phyloP scores from a whole-genome alignment of 2,329 filamentous ascomycete genomes.

The Phoma sp. region DNA sequence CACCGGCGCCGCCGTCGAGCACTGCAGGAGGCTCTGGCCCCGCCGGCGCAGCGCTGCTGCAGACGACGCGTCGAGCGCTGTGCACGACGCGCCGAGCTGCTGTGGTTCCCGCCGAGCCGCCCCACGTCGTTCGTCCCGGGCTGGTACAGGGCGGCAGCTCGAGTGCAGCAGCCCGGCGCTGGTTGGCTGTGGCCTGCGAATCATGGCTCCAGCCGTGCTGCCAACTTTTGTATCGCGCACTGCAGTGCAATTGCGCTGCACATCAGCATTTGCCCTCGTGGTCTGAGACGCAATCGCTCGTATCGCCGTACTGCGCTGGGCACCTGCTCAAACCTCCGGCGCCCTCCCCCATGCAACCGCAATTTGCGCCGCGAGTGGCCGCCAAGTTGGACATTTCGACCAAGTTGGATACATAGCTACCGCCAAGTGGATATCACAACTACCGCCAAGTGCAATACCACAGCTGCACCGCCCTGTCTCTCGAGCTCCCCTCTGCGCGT shows the following conservation, averaged over 20 bases:
- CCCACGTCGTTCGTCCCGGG: slow-evolving; percentile 8
- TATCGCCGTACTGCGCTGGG: slow-evolving; percentile 5
- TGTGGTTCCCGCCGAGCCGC: slow-evolving; percentile 8
- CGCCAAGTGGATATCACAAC: too few relatives aligned
- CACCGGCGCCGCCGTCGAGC: slow-evolving; percentile 2
- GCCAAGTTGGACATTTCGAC: slow-evolving; percentile 14
- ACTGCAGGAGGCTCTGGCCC: too few relatives aligned
- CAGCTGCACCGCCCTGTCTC: slow-evolving; percentile 3
- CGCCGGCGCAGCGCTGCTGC: neutral
- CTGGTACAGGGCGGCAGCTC: slow-evolving; percentile 11
- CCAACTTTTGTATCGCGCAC: slow-evolving; percentile 1
- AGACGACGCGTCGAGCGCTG: neutral
- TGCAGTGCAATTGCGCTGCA: neutral
- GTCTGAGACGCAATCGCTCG: slow-evolving; percentile 6
- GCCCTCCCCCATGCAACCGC: slow-evolving; percentile 14
- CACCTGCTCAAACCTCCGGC: slow-evolving; percentile 10
- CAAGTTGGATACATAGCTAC: too few relatives aligned
- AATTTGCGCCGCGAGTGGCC: slow-evolving; percentile 23
- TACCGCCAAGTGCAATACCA: too few relatives aligned
- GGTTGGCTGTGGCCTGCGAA: slow-evolving; percentile 14
- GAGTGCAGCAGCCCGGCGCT: neutral
- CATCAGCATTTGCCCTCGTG: neutral
- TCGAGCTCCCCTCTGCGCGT: slow-evolving; percentile 3
- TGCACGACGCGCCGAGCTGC: slow-evolving; percentile 8
- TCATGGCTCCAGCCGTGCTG: slow-evolving; percentile 16